Conservation (phyloP, 2,329 filamentous ascomycete species). For the Fusarium kyushuense region DNA sequence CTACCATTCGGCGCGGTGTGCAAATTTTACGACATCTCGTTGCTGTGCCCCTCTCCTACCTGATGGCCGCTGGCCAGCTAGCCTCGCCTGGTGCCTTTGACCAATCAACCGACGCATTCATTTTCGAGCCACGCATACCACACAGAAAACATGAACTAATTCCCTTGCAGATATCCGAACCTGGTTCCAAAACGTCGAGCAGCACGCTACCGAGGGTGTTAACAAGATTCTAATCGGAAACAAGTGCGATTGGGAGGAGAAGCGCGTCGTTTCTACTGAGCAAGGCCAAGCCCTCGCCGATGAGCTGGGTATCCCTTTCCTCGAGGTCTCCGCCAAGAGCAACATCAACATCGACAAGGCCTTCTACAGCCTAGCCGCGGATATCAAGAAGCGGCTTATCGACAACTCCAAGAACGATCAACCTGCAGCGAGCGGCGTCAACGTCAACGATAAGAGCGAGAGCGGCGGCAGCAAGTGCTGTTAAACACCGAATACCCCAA, state of each 20-base stretch:
- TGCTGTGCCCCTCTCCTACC: background rate
- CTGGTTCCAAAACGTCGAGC: constrained; percentile 99
- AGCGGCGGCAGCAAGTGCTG: constrained; percentile 80
- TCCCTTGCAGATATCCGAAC: constrained; percentile 86
- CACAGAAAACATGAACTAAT: constrained; percentile 29
- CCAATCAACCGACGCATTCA: constrained; percentile 13
- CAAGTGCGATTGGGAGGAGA: constrained; percentile 99
- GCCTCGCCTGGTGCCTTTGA: background rate
- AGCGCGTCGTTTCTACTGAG: constrained; percentile 92
- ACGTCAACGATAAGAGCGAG: constrained; percentile 73
- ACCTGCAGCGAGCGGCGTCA: constrained; percentile 69
- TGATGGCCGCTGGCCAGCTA: background rate
- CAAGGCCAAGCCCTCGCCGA: constrained; percentile 93
- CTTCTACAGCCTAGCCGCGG: constrained; percentile 92
- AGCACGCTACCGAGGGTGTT: constrained; percentile 97
- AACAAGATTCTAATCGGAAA: constrained; percentile 99
- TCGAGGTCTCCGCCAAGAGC: constrained; percentile 98
- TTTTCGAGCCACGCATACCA: constrained; percentile 13
- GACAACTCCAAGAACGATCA: constrained; percentile 87
- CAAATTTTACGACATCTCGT: constrained; percentile 1
- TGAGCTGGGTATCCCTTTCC: constrained; percentile 96
- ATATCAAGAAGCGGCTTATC: constrained; percentile 99
- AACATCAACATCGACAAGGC: constrained; percentile 99
- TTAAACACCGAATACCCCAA: constrained; percentile 58
- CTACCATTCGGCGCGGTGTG: background rate